Conservation (phyloP, 257 asterid species). For the Agastache rugosa region DNA sequence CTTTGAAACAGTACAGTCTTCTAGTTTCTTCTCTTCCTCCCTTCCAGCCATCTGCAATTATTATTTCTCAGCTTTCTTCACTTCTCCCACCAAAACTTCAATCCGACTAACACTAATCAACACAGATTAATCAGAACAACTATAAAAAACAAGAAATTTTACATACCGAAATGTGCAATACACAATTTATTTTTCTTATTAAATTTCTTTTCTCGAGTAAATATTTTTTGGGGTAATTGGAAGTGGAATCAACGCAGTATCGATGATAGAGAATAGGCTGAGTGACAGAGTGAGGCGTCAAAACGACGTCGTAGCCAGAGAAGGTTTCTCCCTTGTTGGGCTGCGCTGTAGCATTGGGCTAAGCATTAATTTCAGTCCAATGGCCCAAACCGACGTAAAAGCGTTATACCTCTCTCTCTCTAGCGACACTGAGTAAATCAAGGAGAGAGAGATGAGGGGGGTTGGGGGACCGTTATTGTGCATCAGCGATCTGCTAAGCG, state of each 20-base stretch:
- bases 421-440: slow-evolving; percentile 3
- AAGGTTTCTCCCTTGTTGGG: background rate
- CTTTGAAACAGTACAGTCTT: slow-evolving; percentile 38
- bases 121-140: background rate
- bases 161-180: too few species aligned
- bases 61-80: slow-evolving; percentile 67
- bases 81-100: slow-evolving; percentile 12
- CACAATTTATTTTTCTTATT: too few species aligned
- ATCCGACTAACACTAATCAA: background rate
- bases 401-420: background rate
- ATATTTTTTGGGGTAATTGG: too few species aligned
- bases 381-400: background rate
- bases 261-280: too few species aligned
- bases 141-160: too few species aligned
- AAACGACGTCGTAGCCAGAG: background rate
- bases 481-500: slow-evolving; percentile 84
- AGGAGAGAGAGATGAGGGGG: slow-evolving; percentile 61
- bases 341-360: too few species aligned
- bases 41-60: slow-evolving; percentile 35
- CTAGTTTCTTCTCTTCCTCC: slow-evolving; percentile 31
- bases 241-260: too few species aligned
- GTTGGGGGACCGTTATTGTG: slow-evolving; percentile 85
- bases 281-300: too few species aligned
- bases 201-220: too few species aligned
- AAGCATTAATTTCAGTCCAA: background rate